phyloP scores from a whole-genome alignment of 306 rosid species.

The Dalbergia oliveri region DNA sequence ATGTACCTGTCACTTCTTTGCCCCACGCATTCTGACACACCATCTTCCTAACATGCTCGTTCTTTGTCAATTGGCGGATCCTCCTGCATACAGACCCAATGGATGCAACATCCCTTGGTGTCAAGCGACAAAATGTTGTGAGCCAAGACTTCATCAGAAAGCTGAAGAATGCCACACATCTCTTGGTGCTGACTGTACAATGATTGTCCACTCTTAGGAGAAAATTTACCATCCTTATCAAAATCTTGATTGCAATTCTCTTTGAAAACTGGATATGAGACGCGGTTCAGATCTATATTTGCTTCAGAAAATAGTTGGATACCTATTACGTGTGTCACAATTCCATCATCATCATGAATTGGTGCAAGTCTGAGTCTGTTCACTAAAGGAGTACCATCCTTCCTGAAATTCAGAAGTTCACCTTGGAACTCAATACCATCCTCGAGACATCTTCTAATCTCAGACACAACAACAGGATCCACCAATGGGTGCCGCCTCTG shows the following conservation, averaged over 20 bases:
- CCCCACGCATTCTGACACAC: conserved; percentile 99
- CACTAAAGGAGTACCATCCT: conserved; percentile 92
- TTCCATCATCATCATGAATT: conserved; percentile 87
- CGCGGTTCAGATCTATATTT: conserved; percentile 74
- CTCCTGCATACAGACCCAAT: conserved; percentile 97
- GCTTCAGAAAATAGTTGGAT: conserved; percentile 91
- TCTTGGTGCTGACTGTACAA: conserved; percentile 64
- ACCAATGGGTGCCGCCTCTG: conserved; percentile 96
- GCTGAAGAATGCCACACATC: conserved; percentile 91
- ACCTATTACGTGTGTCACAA: conserved; percentile 86
- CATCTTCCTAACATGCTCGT: conserved; percentile 96
- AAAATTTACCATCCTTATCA: conserved; percentile 55
- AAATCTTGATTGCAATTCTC: conserved; percentile 69
- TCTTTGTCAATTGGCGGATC: conserved; percentile 86
- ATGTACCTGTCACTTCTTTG: conserved; percentile 88
- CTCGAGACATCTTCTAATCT: conserved; percentile 90
- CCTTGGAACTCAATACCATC: conserved; percentile 93
- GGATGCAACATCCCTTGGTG: conserved; percentile 98
- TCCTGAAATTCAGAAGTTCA: conserved; percentile 91
- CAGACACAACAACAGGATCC: conserved; percentile 96
- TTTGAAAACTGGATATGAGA: conserved; percentile 93
- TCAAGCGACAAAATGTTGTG: conserved; percentile 88
- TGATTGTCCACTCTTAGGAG: conserved; percentile 53
- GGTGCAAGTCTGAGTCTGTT: conserved; percentile 83
- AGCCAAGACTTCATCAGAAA: conserved; percentile 96